phyloP scores from a whole-genome alignment of 2,329 filamentous ascomycete genomes.

The Cryphonectria parasitica region DNA sequence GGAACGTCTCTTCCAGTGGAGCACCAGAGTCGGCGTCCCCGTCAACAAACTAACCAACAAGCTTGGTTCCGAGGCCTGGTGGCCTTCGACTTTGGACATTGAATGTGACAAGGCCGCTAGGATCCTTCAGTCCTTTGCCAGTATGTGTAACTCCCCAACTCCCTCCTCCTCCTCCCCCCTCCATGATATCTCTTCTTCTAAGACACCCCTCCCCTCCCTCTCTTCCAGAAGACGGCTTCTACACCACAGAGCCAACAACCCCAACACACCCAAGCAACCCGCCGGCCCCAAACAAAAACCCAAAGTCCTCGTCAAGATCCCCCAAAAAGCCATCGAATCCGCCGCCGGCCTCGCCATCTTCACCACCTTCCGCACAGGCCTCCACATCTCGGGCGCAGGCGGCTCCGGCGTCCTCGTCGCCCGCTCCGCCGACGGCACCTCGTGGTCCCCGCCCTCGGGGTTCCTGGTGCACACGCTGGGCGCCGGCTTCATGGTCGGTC shows the following conservation, averaged over 20 bases:
- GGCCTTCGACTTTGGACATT: constrained; percentile 12
- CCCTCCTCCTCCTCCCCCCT: neutral
- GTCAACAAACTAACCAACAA: constrained; percentile 71
- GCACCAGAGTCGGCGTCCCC: constrained; percentile 53
- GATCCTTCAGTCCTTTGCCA: constrained; percentile 76
- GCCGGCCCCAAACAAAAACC: constrained; percentile 34
- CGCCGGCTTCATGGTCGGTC: constrained; percentile 70
- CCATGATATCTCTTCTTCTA: neutral
- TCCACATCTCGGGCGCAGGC: constrained; percentile 61
- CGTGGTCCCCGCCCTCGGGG: constrained; percentile 72
- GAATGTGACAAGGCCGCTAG: constrained; percentile 72
- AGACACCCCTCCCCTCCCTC: neutral
- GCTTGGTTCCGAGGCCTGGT: constrained; percentile 61
- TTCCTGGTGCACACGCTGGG: constrained; percentile 73
- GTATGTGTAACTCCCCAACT: constrained; percentile 41
- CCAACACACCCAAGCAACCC: constrained; percentile 22
- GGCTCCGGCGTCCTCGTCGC: constrained; percentile 59
- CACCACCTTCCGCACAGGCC: constrained; percentile 60
- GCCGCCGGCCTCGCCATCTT: constrained; percentile 63
- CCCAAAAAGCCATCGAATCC: constrained; percentile 51
- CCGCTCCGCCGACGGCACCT: constrained; percentile 57
- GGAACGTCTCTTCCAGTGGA: constrained; percentile 35
- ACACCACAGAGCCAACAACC: constrained; percentile 32
- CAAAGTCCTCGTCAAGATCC: constrained; percentile 45
- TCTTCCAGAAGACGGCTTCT: constrained; percentile 41